phyloP scores from a whole-genome alignment of 2,329 filamentous ascomycete species.

The Juglanconis oblonga region DNA sequence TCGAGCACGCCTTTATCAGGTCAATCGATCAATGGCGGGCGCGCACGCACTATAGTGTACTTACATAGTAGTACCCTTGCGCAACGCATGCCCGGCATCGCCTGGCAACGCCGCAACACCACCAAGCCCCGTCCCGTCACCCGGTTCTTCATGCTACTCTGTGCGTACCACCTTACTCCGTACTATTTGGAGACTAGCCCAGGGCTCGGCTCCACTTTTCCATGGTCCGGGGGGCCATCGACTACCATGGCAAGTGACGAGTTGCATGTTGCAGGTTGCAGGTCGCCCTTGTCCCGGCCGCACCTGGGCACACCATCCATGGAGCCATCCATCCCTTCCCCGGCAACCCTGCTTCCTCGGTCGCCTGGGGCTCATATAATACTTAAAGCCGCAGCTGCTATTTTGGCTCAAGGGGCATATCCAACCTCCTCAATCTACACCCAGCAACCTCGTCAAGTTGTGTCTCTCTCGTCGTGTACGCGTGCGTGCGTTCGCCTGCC shows the following conservation, averaged over 20 bases:
- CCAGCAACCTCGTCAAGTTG: conserved; percentile 1
- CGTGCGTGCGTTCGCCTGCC: conserved; percentile 6
- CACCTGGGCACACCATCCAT: conserved; percentile 2
- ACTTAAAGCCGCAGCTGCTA: conserved; percentile 15
- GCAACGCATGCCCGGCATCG: background rate
- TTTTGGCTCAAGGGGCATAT: background rate
- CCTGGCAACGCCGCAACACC: background rate
- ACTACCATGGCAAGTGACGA: conserved; percentile 9
- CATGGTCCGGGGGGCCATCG: conserved; percentile 10
- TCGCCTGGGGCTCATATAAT: conserved; percentile 15
- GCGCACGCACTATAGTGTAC: too few species aligned
- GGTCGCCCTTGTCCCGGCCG: conserved; percentile 13
- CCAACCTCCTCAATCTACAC: conserved; percentile 7
- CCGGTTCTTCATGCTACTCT: background rate
- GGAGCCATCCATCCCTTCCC: conserved; percentile 11
- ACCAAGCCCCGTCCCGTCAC: background rate
- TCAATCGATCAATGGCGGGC: too few species aligned
- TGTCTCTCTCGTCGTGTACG: conserved; percentile 8
- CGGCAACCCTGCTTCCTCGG: background rate
- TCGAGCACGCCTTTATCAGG: too few species aligned
- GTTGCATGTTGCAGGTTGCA: conserved; percentile 5
- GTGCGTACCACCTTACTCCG: background rate
- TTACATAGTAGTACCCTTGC: background rate
- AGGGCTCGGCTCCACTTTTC: conserved; percentile 10
- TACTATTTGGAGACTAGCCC: conserved; percentile 3